Conservation (phyloP, 306 rosid species). For the Rubus parviflorus region DNA sequence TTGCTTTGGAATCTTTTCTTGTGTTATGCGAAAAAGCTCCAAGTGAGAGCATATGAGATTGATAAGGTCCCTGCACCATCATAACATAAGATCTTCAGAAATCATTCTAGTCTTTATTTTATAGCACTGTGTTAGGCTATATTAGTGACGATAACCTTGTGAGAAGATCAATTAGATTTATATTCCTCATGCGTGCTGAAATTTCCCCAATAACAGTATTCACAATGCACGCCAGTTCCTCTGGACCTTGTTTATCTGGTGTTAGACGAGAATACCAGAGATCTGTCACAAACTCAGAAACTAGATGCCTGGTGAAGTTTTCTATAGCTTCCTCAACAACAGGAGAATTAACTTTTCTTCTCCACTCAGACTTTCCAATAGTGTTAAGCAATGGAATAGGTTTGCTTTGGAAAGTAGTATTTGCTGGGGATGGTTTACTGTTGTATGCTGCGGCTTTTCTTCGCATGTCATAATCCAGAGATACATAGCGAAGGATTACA, state of each 20-base stretch:
- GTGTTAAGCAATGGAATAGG: slow-evolving; percentile 49
- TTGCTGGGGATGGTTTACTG: slow-evolving; percentile 52
- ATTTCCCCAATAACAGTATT: slow-evolving; percentile 84
- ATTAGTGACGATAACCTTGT: slow-evolving; percentile 61
- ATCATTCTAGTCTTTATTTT: slow-evolving; percentile 26
- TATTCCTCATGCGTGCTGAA: slow-evolving; percentile 81
- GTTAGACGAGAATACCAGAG: slow-evolving; percentile 93
- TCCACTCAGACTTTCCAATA: slow-evolving; percentile 73
- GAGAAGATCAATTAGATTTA: slow-evolving; percentile 87
- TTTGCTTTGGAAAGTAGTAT: slow-evolving; percentile 49
- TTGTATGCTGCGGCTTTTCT: slow-evolving; percentile 84
- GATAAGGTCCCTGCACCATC: slow-evolving; percentile 82
- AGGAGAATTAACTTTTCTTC: slow-evolving; percentile 85
- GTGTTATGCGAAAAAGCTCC: slow-evolving; percentile 84
- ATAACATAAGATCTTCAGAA: slow-evolving; percentile 35
- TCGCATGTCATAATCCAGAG: slow-evolving; percentile 83
- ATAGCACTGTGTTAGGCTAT: slow-evolving; percentile 16
- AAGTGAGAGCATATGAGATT: slow-evolving; percentile 75
- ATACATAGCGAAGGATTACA: slow-evolving; percentile 67
- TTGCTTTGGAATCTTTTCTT: slow-evolving; percentile 62
- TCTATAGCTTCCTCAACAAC: slow-evolving; percentile 91
- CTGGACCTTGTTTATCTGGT: slow-evolving; percentile 93
- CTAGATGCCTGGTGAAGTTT: slow-evolving; percentile 71
- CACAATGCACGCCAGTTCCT: slow-evolving; percentile 70
- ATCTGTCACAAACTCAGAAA: slow-evolving; percentile 93